Evolutionary conservation across 495 filamentous ascomycete species (phyloP), one percentile per base, ranked within the genome.

Genomic region (Lasiosphaeriaceae sp.): DNA sequence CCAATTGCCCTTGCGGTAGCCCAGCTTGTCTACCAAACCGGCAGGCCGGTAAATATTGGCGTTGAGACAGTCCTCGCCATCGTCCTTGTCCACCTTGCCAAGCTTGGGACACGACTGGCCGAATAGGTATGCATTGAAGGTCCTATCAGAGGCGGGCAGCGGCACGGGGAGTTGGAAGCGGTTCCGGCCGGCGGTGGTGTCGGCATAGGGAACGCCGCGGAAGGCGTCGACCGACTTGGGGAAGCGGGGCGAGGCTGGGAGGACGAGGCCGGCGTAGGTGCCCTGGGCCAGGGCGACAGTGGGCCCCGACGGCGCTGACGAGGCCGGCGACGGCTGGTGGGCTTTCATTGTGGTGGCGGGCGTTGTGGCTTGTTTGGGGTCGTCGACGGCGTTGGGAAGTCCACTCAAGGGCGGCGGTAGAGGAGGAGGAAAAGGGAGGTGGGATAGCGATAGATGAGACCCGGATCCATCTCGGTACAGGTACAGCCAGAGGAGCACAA

Each of bases 201-300:
- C 67, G 2, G 80, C 84, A 60, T 82, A 88, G 1, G 82, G 85
- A 54, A 88, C 76, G 16, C 84, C 84, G n/a, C 78, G 68, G 58
- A 81, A 88, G 8, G 62, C 77, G 45, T 88, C 81, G 21, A 86
- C 56, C 11, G 73, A 58, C 53, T 77, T 74, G 2, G 82, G 77
- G 37, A 69, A 71, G 31, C 60, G 58, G 14, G 68, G 59, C 49
- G 68, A 71, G 8, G 70, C 56, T 8, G 69, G 37, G 20, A 80
- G 59, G 43, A 73, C 69, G 19, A 72, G 66, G 34, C 84, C 84
- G 9, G 84, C 58, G 48, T 85, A 76, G 0, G 64, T 76, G 26
- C 84, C 84, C 64, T 87, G 83, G n/a, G 60, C 59, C 35, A 85
- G 61, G 11, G 54, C 60, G 14, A 79, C 76, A 12, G 63, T 58